Percentiles rank a stretch among this genome's conserved stretches.
Conservation (phyloP, 202 grass and related monocot species). For the Zoysia matrella region DNA sequence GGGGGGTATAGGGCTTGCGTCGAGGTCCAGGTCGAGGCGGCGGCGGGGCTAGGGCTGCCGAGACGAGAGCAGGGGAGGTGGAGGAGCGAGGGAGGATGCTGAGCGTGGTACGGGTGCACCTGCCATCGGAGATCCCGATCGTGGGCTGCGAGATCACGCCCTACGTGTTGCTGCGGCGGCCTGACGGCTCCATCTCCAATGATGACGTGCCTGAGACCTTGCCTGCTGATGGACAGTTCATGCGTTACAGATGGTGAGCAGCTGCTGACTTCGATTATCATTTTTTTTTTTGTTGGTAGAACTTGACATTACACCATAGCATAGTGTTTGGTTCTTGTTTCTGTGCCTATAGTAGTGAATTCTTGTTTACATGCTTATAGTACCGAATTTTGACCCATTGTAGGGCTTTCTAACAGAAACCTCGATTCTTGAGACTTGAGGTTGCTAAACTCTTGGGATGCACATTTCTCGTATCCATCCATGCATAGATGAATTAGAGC, state of each 20-base stretch:
- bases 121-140: conserved; percentile 99
- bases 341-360: neutral
- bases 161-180: conserved; percentile 81
- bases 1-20: conserved; percentile 51
- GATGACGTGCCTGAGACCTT: conserved; percentile 64
- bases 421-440: no score
- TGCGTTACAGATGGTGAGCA: conserved; percentile 92
- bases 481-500: no score
- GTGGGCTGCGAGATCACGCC: conserved; percentile 99
- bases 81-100: conserved; percentile 76
- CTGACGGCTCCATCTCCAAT: conserved; percentile 60
- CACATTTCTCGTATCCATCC: no score
- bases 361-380: no score
- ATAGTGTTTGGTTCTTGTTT: conserved; percentile 22
- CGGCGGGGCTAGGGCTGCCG: conserved; percentile 38
- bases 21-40: conserved; percentile 18
- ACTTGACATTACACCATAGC: neutral
- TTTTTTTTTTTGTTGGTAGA: conserved; percentile 13
- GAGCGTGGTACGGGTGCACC: conserved; percentile 89
- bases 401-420: no score
- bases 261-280: neutral
- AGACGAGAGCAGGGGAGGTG: conserved; percentile 44
- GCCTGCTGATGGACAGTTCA: conserved; percentile 72
- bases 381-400: conserved; percentile 28
- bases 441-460: no score